Conservation (phyloP, 2,329 filamentous ascomycete species). For the Podosphaera leucotricha region DNA sequence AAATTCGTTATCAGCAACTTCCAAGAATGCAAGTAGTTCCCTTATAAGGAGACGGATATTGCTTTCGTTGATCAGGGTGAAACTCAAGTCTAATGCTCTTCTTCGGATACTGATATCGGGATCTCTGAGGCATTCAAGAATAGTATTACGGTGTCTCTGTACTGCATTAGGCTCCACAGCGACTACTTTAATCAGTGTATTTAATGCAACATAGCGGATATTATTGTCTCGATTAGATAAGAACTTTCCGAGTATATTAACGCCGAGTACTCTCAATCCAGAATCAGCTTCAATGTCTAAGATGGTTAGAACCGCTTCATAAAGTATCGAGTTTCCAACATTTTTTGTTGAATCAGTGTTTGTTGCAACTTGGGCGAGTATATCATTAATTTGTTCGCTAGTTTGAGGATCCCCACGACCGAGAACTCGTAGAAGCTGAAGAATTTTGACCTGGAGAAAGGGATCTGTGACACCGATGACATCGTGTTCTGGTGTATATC, state of each 20-base stretch:
- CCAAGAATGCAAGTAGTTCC: slow-evolving; percentile 81
- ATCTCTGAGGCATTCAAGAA: slow-evolving; percentile 83
- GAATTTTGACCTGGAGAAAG: slow-evolving; percentile 90
- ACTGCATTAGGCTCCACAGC: slow-evolving; percentile 96
- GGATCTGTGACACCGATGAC: slow-evolving; percentile 96
- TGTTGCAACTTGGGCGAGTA: slow-evolving; percentile 86
- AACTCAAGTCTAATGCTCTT: slow-evolving; percentile 88
- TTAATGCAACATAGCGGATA: slow-evolving; percentile 91
- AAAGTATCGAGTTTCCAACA: slow-evolving; percentile 92
- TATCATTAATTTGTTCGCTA: slow-evolving; percentile 97
- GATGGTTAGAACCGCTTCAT: slow-evolving; percentile 91
- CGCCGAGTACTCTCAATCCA: slow-evolving; percentile 74
- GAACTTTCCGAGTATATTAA: slow-evolving; percentile 97
- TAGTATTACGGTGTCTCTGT: slow-evolving; percentile 90
- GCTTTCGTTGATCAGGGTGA: slow-evolving; percentile 90
- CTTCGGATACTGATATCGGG: slow-evolving; percentile 95
- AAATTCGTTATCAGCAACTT: slow-evolving; percentile 95
- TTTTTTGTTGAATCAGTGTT: slow-evolving; percentile 98
- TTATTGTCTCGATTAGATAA: slow-evolving; percentile 98
- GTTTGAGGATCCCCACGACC: slow-evolving; percentile 67
- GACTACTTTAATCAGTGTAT: slow-evolving; percentile 93
- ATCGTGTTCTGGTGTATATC: slow-evolving; percentile 93
- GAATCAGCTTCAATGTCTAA: slow-evolving; percentile 96
- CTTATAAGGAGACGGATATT: slow-evolving; percentile 87
- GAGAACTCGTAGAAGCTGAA: slow-evolving; percentile 64